phyloP scores from a whole-genome alignment of 2,329 filamentous ascomycete species.

The Penicillium sp. region DNA sequence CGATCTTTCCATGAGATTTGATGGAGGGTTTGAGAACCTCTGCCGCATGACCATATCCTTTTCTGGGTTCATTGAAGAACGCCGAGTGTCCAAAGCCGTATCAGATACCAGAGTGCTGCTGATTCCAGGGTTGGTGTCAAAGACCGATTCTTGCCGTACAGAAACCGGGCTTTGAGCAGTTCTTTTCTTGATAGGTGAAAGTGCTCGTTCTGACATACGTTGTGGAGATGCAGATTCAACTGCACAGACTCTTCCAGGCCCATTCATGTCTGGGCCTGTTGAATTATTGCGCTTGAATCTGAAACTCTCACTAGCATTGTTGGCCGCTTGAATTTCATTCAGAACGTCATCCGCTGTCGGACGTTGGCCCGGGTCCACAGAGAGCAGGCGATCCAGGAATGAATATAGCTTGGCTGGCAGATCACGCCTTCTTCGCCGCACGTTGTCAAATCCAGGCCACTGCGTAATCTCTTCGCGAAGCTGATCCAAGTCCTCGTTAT shows the following conservation, averaged over 20 bases:
- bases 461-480: conserved; percentile 77
- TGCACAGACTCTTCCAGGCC: conserved; percentile 34
- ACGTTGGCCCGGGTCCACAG: conserved; percentile 67
- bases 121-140: conserved; percentile 18
- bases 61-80: conserved; percentile 22
- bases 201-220: conserved; percentile 21
- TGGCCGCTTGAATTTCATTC: conserved; percentile 60
- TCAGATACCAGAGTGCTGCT: conserved; percentile 15
- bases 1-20: conserved; percentile 19
- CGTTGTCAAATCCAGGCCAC: conserved; percentile 83
- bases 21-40: conserved; percentile 23
- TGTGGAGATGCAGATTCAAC: conserved; percentile 30
- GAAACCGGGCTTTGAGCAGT: conserved; percentile 16
- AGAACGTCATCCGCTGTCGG: conserved; percentile 85
- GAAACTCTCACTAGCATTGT: conserved; percentile 43
- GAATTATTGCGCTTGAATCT: conserved; percentile 31
- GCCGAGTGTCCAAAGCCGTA: conserved; percentile 9
- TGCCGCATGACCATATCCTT: conserved; percentile 30
- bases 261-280: conserved; percentile 28
- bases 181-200: conserved; percentile 24
- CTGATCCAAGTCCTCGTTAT: conserved; percentile 82
- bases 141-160: conserved; percentile 23
- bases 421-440: conserved; percentile 68
- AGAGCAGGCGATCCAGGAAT: conserved; percentile 73
- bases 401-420: conserved; percentile 80